Evolutionary conservation across 2,329 filamentous ascomycete genomes (phyloP), one percentile per base, ranked within the genome.

Genomic region (Berkeleyomyces rouxiae): DNA sequence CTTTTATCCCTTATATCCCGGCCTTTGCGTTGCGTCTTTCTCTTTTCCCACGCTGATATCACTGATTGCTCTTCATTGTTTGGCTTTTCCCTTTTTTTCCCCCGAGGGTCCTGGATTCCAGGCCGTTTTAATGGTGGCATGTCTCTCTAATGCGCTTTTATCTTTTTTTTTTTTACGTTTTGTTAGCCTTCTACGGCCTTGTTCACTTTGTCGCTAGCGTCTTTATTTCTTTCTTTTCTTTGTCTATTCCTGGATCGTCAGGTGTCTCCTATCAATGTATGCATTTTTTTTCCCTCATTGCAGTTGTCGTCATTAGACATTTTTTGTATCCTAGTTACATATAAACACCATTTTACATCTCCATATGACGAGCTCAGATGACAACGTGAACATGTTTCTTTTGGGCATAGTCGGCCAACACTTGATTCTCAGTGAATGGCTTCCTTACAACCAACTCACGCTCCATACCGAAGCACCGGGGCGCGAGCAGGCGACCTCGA

Each of bases 401-500:
- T 23, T 23, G 23, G 23, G 23, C 23, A 23, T 23, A 23, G 23
- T 23, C 23, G 23, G 23, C 23, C 23, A 23, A 23, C 23, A 23
- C 23, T 23, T 23, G 23, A 23, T 23, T 23, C 23, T 23, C 42
- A 59, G 13, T 33, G 42, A 23, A 44, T 9, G n/a, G 16, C 46
- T 46, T 31, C 31, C 31, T 43, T 58, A 64, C n/a, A 59, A 68
- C 75, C 73, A 77, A 3, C 64, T 69, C 66, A 78, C 63, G 61
- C 72, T 77, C 51, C 77, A 77, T 7, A 78, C 72, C 47, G 72
- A 69, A 1, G 72, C 67, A 2, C 73, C 76, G 9, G 72, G 71
- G 60, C 72, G 72, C 47, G 76, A 78, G 46, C 75, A 71, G 7
- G 76, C 76, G 39, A 79, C 73, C 68, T 78, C 76, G 6, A 74